Conservation (phyloP, 1,284 basidiomycete species). For the Chalciporus sp. region DNA sequence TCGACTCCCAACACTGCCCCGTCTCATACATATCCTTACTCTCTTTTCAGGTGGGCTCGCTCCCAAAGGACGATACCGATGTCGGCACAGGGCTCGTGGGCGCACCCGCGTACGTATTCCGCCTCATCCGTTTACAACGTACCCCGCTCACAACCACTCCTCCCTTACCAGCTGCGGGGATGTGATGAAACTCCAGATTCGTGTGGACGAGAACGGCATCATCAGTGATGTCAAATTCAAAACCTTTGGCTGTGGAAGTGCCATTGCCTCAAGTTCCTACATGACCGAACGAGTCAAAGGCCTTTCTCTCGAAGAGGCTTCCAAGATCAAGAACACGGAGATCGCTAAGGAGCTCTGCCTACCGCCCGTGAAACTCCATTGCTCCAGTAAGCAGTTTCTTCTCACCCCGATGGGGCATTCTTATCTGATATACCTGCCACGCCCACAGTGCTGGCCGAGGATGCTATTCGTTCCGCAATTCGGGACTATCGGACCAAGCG, state of each 20-base stretch:
- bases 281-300: constrained; percentile 99
- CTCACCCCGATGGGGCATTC: constrained; percentile 7
- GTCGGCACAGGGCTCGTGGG: constrained; percentile 99
- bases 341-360: constrained; percentile 96
- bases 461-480: constrained; percentile 95
- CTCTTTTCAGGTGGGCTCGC: constrained; percentile 81
- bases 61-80: constrained; percentile 88
- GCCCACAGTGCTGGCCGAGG: constrained; percentile 88
- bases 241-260: constrained; percentile 96
- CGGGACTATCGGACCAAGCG: constrained; percentile 89
- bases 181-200: constrained; percentile 99
- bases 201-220: constrained; percentile 91
- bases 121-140: constrained; percentile 2
- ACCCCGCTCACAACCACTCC: constrained; percentile 12
- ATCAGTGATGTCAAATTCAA: constrained; percentile 99
- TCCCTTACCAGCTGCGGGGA: constrained; percentile 69
- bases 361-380: constrained; percentile 96
- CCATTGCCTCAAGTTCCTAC: constrained; percentile 95
- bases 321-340: constrained; percentile 98
- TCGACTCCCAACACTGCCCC: constrained; percentile 36
- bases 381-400: constrained; percentile 63
- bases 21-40: constrained; percentile 51
- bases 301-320: constrained; percentile 90
- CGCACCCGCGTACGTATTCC: constrained; percentile 86
- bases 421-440: constrained; percentile 22